These are phyloP conservation scores for Fremontodendron californicum DNA, from an alignment of 345 rosid species.

Conservation along the genomic window DNA sequence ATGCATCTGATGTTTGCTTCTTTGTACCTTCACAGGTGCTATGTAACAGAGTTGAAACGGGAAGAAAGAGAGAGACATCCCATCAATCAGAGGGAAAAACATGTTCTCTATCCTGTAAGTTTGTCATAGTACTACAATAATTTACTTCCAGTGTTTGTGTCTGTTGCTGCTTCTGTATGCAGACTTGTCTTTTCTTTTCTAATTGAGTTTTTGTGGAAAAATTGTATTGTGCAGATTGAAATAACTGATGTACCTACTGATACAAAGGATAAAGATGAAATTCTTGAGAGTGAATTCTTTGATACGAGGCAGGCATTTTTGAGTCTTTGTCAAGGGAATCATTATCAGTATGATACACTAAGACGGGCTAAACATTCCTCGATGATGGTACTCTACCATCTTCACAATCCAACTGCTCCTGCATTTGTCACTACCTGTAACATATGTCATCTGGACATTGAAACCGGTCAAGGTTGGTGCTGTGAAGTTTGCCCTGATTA, in stretches of 20 bases:
- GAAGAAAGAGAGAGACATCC: constrained; percentile 92
- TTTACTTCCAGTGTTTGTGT: background rate
- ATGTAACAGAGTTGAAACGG: constrained; percentile 74
- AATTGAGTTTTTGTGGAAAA: constrained; percentile 15
- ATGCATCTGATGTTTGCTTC: constrained; percentile 17
- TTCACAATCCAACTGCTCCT: constrained; percentile 98
- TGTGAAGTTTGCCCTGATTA: constrained; percentile 97
- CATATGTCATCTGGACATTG: constrained; percentile 80
- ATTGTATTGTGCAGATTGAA: constrained; percentile 47
- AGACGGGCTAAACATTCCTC: constrained; percentile 99
- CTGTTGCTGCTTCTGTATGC: constrained; percentile 11
- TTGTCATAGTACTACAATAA: constrained; percentile 13
- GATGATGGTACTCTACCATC: constrained; percentile 99
- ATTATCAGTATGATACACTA: constrained; percentile 95
- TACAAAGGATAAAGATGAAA: constrained; percentile 90
- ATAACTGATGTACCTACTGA: constrained; percentile 66
- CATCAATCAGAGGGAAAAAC: constrained; percentile 65
- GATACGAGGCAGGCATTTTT: constrained; percentile 97
- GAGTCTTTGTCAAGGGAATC: constrained; percentile 99
- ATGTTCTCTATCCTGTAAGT: constrained; percentile 69
- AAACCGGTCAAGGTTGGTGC: constrained; percentile 98
- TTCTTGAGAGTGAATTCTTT: constrained; percentile 95
- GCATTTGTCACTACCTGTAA: constrained; percentile 92
- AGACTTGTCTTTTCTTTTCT: constrained; percentile 3
- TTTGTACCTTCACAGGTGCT: constrained; percentile 53